Base-by-base conservation (phyloP, 306 rosid species). In the Corylus avellana region DNA sequence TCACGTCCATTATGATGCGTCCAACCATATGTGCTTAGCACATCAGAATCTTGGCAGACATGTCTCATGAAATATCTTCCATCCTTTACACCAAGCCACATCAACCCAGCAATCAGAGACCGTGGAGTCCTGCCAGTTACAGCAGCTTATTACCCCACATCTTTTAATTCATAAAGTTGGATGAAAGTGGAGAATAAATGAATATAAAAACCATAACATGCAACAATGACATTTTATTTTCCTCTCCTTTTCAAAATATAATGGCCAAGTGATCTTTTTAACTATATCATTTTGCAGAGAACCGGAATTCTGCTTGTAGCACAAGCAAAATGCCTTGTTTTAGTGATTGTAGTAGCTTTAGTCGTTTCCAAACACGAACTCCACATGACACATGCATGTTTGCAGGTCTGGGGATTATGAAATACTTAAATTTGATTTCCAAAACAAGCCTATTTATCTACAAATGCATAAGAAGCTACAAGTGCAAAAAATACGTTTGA, bases 31-130 rank as follows among this genome's bases (percentile, higher is more conserved):
- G 90, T 82, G 80, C 94, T 80, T 35, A 95, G 87, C 42, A 81
- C 98, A 84, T 93, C 98, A 72, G 94, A 94, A 62, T 87, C 83
- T 77, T 88, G 90, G 80, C 99, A 95, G 42, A 89, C 74, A 53
- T 89, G 92, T 73, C 90, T 74, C 84, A 89, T 73, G 75, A 73
- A 47, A 80, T 84, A 84, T 75, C 81, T 77, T 62, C 87, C 96
- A 0, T 93, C 97, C 89, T 90, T 89, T 68, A 91, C 84, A 70
- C 91, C 96, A 72, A 95, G 82, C 99, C 99, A 95, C 99, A 95
- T 95, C 61, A 95, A 85, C 72, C 99, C 98, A 55, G 94, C 97
- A 42, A 95, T 79, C 90, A 95, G 86, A 49, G 99, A 95, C 79
- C 82, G 89, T 67, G 97, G 97, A 79, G 97, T 87, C 94, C 99